phyloP scores from a whole-genome alignment of 1,284 basidiomycete genomes.

The Prillingera fragicola region DNA sequence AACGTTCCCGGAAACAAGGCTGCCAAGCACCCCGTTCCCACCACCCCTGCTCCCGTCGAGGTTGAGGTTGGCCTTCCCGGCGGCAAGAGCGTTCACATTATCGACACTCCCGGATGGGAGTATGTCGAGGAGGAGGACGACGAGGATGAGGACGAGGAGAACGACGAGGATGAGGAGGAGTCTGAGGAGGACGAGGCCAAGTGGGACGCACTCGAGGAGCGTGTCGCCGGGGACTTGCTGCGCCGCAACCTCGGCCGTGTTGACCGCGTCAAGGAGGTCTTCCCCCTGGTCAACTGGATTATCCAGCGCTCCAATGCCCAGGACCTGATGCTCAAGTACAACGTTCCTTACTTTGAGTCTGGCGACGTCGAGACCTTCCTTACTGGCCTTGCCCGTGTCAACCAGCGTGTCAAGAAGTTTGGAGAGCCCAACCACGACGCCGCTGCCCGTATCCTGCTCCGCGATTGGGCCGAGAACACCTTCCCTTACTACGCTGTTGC shows the following conservation, averaged over 20 bases:
- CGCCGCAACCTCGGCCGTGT: constrained; percentile 77
- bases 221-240: constrained; percentile 64
- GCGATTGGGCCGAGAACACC: constrained; percentile 81
- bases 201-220: constrained; percentile 49
- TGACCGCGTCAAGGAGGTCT: constrained; percentile 79
- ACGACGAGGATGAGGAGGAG: constrained; percentile 23
- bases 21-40: constrained; percentile 56
- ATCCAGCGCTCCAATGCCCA: constrained; percentile 67
- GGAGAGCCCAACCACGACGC: constrained; percentile 70
- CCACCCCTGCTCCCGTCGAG: constrained; percentile 64
- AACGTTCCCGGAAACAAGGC: constrained; percentile 58
- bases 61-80: constrained; percentile 51
- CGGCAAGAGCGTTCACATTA: constrained; percentile 56
- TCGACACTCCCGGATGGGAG: constrained; percentile 79
- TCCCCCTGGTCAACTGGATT: constrained; percentile 67
- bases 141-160: constrained; percentile 31
- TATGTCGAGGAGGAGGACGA: constrained; percentile 51
- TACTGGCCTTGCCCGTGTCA: constrained; percentile 70
- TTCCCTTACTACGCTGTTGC: constrained; percentile 73
- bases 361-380: constrained; percentile 73
- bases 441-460: constrained; percentile 74
- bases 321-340: constrained; percentile 84
- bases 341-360: constrained; percentile 72
- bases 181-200: constrained; percentile 50
- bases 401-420: constrained; percentile 70